Base-by-base conservation (phyloP, 2,329 filamentous ascomycete genomes). In the Epichloe brachyelytri region DNA sequence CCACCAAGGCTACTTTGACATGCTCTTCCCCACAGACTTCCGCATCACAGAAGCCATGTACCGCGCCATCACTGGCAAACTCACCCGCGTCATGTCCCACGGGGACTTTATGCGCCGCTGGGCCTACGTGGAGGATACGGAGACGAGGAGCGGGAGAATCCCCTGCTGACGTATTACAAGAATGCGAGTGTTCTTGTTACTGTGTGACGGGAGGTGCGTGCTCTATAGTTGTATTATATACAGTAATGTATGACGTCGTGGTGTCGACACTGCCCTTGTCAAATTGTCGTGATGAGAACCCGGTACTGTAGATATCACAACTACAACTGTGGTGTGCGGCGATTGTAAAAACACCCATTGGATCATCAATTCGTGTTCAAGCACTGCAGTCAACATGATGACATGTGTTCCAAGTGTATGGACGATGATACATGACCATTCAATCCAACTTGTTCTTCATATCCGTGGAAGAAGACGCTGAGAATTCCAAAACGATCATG, bases 1-100 rank as follows among this genome's bases (percentile, higher is more conserved):
- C 46, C 90, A 97, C 66, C 94, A 98, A 71, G 94, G 93, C 44
- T 97, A 95, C 69, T 98, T 98, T 64, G 94, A 98, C 65, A 96
- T 98, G 60, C 83, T 98, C 64, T 98, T 98, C 71, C 93, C 93
- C 0, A 98, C 93, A 11, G 86, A 98, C 68, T 98, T 98, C 65
- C 76, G 79, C 55, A 84, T 95, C 58, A 85, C 93, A 68, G 89
- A 97, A 68, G 83, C 88, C 60, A 82, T 97, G 59, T 98, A 98
- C 70, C 83, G 88, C 51, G 88, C 88, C 54, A 82, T 97, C 60
- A 98, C 93, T 0, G 91, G 91, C 34, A 93, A 94, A 65, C 74
- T 97, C 60, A 95, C 90, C 2, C 79, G 85, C 48, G 87, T 95
- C 48, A 78, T 83, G 65, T 82, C 84, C 38, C 93, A 98, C 62